These are phyloP conservation scores for Phyllosticta citribraziliensis DNA, from an alignment of 2,329 filamentous ascomycete species.

Conservation along the genomic window DNA sequence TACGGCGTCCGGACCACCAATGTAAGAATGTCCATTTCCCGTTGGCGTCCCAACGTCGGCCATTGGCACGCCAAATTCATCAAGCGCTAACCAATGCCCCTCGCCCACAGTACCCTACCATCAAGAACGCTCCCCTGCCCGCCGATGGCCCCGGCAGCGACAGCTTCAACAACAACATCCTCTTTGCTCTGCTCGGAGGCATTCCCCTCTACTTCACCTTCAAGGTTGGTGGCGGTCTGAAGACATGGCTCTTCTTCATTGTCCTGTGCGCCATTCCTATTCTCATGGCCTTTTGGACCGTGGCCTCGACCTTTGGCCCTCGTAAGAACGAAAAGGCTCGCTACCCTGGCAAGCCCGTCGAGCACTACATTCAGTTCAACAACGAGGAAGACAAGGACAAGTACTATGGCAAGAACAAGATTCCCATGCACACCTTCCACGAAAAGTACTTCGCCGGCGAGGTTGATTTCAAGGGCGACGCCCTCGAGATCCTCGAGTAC, in stretches of 20 bases:
- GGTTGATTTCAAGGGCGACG: conserved; percentile 91
- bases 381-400: conserved; percentile 48
- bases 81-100: conserved; percentile 18
- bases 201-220: conserved; percentile 75
- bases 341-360: conserved; percentile 75
- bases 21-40: conserved; percentile 33
- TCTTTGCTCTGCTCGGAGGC: conserved; percentile 58
- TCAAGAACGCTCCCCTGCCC: conserved; percentile 89
- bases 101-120: conserved; percentile 60
- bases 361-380: conserved; percentile 83
- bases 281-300: conserved; percentile 70
- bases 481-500: conserved; percentile 81
- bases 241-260: conserved; percentile 81
- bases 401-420: conserved; percentile 70
- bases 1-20: conserved; percentile 53
- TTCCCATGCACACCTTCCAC: conserved; percentile 87
- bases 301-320: conserved; percentile 69
- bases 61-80: conserved; percentile 20
- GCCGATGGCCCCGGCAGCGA: conserved; percentile 79
- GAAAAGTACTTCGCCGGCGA: conserved; percentile 97
- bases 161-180: conserved; percentile 73
- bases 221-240: conserved; percentile 73
- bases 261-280: conserved; percentile 71
- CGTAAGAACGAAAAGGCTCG: conserved; percentile 89
- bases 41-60: conserved; percentile 14